Conservation (phyloP, 768 basidiomycete species). For the Mycena indigotica region DNA sequence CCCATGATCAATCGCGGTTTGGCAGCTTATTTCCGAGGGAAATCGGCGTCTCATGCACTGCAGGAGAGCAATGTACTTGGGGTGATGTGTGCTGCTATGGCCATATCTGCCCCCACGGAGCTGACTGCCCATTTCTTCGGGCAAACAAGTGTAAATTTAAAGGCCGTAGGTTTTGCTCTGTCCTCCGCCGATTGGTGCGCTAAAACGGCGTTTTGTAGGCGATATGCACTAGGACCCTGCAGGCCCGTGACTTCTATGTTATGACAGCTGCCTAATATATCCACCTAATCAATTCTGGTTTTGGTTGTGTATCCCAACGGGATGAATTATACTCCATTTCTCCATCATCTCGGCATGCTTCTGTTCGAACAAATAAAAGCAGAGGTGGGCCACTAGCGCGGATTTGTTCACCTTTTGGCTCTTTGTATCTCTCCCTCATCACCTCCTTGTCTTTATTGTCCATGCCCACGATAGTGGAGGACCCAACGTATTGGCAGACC, state of each 20-base stretch:
- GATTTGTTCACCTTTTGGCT: too few relatives aligned
- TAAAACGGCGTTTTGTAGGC: slow-evolving; percentile 27
- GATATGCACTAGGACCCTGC: slow-evolving; percentile 41
- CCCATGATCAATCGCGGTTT: slow-evolving; percentile 59
- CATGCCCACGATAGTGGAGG: too few relatives aligned
- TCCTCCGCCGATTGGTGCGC: slow-evolving; percentile 6
- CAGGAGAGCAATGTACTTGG: slow-evolving; percentile 60
- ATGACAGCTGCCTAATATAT: slow-evolving; percentile 5
- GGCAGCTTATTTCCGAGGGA: slow-evolving; percentile 11
- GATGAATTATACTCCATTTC: slow-evolving; percentile 39
- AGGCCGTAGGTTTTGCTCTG: slow-evolving; percentile 46
- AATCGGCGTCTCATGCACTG: slow-evolving; percentile 1
- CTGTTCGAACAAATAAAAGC: slow-evolving; percentile 56
- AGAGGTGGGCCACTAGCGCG: too few relatives aligned
- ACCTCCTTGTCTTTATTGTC: too few relatives aligned
- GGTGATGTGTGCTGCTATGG: slow-evolving; percentile 64
- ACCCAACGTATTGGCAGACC: too few relatives aligned
- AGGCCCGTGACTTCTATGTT: background rate
- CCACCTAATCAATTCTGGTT: slow-evolving; percentile 5
- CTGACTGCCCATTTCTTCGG: slow-evolving; percentile 51
- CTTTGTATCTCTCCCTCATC: too few relatives aligned
- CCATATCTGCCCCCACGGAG: slow-evolving; percentile 48
- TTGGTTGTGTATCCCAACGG: slow-evolving; percentile 46
- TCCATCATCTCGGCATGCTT: slow-evolving; percentile 51
- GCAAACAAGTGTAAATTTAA: slow-evolving; percentile 62